Percentiles rank a stretch among this genome's conserved stretches.
phyloP scores from a whole-genome alignment of 2,329 filamentous ascomycete species.

The Hyphodiscus sp. region DNA sequence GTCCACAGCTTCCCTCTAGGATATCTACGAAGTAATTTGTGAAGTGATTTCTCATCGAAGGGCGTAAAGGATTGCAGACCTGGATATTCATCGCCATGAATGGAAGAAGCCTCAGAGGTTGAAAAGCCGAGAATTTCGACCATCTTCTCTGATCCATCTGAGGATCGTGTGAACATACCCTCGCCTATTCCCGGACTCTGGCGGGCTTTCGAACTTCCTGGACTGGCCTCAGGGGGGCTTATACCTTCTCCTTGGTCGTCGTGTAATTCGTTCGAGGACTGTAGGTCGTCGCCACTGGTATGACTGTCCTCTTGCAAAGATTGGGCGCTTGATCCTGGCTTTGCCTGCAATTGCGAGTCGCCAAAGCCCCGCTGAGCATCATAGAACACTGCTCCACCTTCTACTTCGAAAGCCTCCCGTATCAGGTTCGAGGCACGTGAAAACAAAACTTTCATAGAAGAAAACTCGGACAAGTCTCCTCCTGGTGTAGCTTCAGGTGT shows the following conservation, averaged over 20 bases:
- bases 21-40: conserved; percentile 35
- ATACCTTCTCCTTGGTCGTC: neutral
- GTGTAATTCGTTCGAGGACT: conserved; percentile 2
- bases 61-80: conserved; percentile 22
- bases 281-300: conserved; percentile 13
- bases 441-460: conserved; percentile 23
- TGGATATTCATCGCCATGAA: conserved; percentile 25
- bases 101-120: conserved; percentile 24
- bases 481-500: conserved; percentile 8
- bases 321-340: neutral
- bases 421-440: conserved; percentile 30
- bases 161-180: conserved; percentile 14
- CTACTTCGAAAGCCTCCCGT: conserved; percentile 29
- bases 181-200: conserved; percentile 1
- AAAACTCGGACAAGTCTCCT: conserved; percentile 21
- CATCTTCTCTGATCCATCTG: conserved; percentile 11
- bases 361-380: conserved; percentile 28
- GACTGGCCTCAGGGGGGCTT: neutral
- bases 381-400: conserved; percentile 29
- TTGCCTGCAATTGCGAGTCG: conserved; percentile 3
- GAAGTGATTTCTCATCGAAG: conserved; percentile 25
- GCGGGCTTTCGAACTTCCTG: neutral
- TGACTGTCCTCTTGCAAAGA: conserved; percentile 9
- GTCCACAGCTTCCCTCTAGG: conserved; percentile 42
- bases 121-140: conserved; percentile 29